Base-by-base conservation (phyloP, 345 rosid species). In the Gynandropsis gynandra region DNA sequence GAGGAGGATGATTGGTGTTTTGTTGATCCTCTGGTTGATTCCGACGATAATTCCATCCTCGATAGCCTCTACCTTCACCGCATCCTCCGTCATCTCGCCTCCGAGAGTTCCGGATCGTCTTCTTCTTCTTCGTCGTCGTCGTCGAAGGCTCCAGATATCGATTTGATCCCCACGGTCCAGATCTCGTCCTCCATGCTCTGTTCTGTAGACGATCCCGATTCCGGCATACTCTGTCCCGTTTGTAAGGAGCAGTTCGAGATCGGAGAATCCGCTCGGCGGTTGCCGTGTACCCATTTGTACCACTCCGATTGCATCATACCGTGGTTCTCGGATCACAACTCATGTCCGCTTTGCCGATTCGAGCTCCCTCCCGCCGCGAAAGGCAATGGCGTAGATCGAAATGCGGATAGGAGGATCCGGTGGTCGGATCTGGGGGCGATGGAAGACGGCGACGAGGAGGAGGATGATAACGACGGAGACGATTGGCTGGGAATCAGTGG, bases 281-380 rank as follows among this genome's bases (percentile, higher is more conserved):
- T 80, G 9, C 86, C 86, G 27, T 80, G 86, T 53, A 63, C 40
- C 0, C 86, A 80, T 29, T 59, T 74, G 9, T 80, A 72, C 61
- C 86, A 77, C 36, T 60, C 79, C 15, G 72, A 68, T n/a, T 77
- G 86, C 63, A 80, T 80, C 43, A 58, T 70, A 20, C 78, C 80
- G 0, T 80, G 82, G 82, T 71, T 80, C 10, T 72, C 76, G 21
- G 56, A 61, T 48, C 80, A 77, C 35, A 63, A 65, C 32, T 76
- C 86, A 8, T 80, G 86, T 24, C 86, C 86, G 21, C 72, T 80
- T 35, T 80, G 86, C 18, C 74, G 86, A 19, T 80, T 74, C 47
- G 67, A 55, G 51, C 60, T 80, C 0, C 77, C 75, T 1, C 29
- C 58, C 42, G 36, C 39, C 55, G 18, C 46, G 16, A 57, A n/a